Base-by-base conservation (phyloP, 331 rosid species). In the Telfairia occidentalis region DNA sequence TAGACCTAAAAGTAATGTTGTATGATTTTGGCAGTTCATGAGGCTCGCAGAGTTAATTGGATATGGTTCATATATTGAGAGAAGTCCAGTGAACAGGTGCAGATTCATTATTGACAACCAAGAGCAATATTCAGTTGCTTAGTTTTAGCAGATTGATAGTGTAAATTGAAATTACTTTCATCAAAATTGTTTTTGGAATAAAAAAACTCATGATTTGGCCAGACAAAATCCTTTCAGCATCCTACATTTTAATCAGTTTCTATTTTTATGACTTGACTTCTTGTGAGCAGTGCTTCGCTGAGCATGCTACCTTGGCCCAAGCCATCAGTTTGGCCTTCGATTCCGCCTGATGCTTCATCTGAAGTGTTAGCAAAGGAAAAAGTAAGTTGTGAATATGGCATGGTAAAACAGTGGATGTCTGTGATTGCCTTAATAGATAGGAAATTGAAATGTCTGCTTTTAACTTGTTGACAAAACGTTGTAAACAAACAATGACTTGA, bases 221-320 rank as follows among this genome's bases (percentile, higher is more conserved):
- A 40, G 57, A 78, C 30, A 77, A 75, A 9, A 3, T 35, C 46
- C 76, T 37, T 58, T 82, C 78, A 70, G 9, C 26, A 67, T 42
- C 73, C 21, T 70, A 70, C 40, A 13, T 70, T 32, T 43, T 50
- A 7, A 45, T 45, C 40, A 45, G 16, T 43, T 70, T 70, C 57
- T 70, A 26, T 45, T 70, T 43, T 45, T 70, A 15, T 70, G 8
- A 70, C 75, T 70, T 29, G 57, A 70, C 40, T 26, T 43, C 40
- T 70, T 45, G 71, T 77, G 85, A 80, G 76, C 87, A 95, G 99
- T 84, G 96, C 97, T 83, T 85, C 85, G 77, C 96, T 92, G 83
- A 95, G 99, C 88, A 90, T 95, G 93, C 88, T 95, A 61, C 93
- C 97, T 70, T 95, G 99, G 99, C 99, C 97, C 69, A 95, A 86